Base-by-base conservation (phyloP, 2,329 filamentous ascomycete species). In the Dactylellina leptospora region DNA sequence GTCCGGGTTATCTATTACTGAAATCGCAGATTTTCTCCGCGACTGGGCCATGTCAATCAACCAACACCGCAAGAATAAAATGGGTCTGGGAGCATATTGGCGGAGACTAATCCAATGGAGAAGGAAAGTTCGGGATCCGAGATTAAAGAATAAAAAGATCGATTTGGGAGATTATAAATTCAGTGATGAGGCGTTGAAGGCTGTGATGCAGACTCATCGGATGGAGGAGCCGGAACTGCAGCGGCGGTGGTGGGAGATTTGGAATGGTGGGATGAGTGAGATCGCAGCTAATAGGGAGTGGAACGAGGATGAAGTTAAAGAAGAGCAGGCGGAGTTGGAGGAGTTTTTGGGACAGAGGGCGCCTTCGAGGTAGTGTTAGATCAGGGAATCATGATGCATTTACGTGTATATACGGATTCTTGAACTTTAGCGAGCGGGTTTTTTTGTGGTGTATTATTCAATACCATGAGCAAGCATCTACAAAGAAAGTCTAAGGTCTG, bases 201-300 rank as follows among this genome's bases (percentile, higher is more conserved):
- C 55, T 2, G 53, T 59, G 4, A 40, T 2, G n/a, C 48, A 60
- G 53, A 55, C 30, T 16, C 27, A 40, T 2, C 51, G 40, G 10
- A 60, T 18, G 23, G 59, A 64, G 18, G 68, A 72, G 33, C 3
- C 16, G 9, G 59, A 72, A 25, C 11, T 64, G 47, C 30, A 55
- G 23, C 28, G 68, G 16, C 51, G 68, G 16, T 72, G 68, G 68
- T 72, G 68, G 68, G 59, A 60, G 20, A 60, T 72, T 9, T 72
- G 68, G 68, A 40, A 54, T 16, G 68, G 68, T 23, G 68, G 68
- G 3, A 72, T 72, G 68, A 58, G 68, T 3, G 33, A 60, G 2
- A 54, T 72, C n/a, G 68, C 68, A 2, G 68, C 68, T 5, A 63
- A 72, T 38, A 62, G 10, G 20, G 53, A 72, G 4, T 72, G 68